Conservation (phyloP, 208 protist genomes). For the Tritrichomonas foetus region DNA sequence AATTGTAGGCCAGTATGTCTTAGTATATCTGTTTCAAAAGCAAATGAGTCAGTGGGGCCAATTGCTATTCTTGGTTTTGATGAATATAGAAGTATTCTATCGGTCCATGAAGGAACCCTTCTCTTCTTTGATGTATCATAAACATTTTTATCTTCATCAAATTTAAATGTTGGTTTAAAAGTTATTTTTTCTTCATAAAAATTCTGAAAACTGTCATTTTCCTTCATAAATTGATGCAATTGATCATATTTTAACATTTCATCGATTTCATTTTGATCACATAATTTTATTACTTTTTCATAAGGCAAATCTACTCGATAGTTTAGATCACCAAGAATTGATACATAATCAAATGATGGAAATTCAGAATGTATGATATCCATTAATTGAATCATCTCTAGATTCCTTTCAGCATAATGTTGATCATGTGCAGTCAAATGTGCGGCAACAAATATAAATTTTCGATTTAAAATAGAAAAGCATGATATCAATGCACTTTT, state of each 20-base stretch:
- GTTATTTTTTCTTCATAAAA: not conserved
- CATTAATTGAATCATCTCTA: not conserved
- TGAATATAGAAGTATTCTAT: not conserved
- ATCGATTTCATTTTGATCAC: not conserved
- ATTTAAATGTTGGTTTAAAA: constrained; percentile 25
- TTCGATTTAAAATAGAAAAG: too few species aligned
- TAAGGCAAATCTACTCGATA: not conserved
- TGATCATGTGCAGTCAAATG: not conserved
- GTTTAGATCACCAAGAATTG: not conserved
- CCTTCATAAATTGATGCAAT: not conserved
- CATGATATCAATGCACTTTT: too few species aligned
- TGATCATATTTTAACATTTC: not conserved
- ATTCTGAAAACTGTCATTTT: not conserved
- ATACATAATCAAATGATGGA: not conserved
- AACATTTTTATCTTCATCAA: not conserved
- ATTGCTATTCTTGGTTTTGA: not conserved
- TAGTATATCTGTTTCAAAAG: not conserved
- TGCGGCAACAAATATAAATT: not conserved
- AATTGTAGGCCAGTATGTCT: not conserved
- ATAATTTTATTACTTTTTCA: not conserved
- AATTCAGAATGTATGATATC: not conserved
- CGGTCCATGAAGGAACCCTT: not conserved
- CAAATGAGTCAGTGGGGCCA: not conserved
- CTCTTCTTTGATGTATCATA: not conserved
- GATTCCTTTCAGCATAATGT: not conserved